Conservation (phyloP, 1,284 basidiomycete genomes). For the Cerioporus squamosus region DNA sequence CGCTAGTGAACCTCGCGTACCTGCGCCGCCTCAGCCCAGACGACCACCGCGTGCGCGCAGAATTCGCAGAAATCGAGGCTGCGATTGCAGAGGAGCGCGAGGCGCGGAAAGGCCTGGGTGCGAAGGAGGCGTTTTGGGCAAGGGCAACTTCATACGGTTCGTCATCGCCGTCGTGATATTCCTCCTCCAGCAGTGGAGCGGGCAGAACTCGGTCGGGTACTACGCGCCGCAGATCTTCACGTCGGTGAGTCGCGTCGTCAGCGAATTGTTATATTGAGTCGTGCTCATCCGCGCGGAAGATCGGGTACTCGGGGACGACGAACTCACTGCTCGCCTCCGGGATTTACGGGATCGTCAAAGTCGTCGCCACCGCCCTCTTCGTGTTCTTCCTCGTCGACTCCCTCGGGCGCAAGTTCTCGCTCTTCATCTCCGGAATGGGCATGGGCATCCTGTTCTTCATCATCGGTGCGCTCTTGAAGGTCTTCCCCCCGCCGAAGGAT, state of each 20-base stretch:
- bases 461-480: constrained; percentile 78
- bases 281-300: constrained; percentile 38
- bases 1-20: constrained; percentile 48
- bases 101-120: constrained; percentile 57
- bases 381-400: constrained; percentile 60
- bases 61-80: constrained; percentile 68
- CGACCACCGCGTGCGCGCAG: constrained; percentile 54
- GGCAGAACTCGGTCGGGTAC: constrained; percentile 68
- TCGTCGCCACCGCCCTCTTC: constrained; percentile 72
- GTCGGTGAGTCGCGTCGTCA: constrained; percentile 47
- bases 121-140: constrained; percentile 71
- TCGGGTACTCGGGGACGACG: constrained; percentile 65
- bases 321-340: constrained; percentile 79
- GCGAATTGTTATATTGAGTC: not conserved
- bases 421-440: constrained; percentile 66
- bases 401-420: constrained; percentile 58
- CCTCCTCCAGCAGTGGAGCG: constrained; percentile 70
- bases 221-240: constrained; percentile 79
- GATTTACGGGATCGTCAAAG: constrained; percentile 81
- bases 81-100: constrained; percentile 66
- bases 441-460: constrained; percentile 68
- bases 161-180: constrained; percentile 68
- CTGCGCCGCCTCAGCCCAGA: constrained; percentile 56
- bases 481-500: constrained; percentile 55
- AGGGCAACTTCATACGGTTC: constrained; percentile 76